Evolutionary conservation across 2,329 filamentous ascomycete genomes (phyloP).

Genomic region (Pseudocercospora cruenta): DNA sequence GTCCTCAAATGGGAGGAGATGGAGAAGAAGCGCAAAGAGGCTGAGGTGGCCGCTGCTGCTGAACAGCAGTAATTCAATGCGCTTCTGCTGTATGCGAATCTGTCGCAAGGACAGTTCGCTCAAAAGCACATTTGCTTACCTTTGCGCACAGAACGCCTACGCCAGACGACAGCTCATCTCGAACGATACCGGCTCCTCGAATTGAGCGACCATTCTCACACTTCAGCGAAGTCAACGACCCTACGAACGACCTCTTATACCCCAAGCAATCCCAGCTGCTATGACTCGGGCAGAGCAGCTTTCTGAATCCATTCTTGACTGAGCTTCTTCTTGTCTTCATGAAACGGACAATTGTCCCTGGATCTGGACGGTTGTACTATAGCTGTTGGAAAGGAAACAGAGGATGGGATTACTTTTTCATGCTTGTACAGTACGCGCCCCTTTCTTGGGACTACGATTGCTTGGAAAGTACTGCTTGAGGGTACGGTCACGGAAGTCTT

Average conservation of each 20-base stretch:
- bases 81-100: conserved; percentile 7
- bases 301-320: background rate
- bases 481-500: background rate
- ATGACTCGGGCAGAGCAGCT: background rate
- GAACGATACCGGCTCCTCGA: conserved; percentile 32
- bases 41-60: background rate
- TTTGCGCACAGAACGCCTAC: conserved; percentile 34
- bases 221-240: background rate
- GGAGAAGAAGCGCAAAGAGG: conserved; percentile 8
- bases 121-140: conserved; percentile 22
- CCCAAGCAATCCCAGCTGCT: background rate
- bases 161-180: conserved; percentile 40
- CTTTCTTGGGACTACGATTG: background rate
- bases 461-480: background rate
- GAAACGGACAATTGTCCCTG: background rate
- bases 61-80: background rate
- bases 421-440: background rate
- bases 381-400: background rate
- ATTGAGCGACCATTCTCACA: background rate
- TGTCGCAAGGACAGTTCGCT: background rate
- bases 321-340: background rate
- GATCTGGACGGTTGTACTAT: background rate
- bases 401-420: background rate
- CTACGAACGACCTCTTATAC: background rate
- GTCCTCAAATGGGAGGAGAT: background rate